phyloP scores from a whole-genome alignment of 1,284 basidiomycete species.

The Trichosporon asahii region DNA sequence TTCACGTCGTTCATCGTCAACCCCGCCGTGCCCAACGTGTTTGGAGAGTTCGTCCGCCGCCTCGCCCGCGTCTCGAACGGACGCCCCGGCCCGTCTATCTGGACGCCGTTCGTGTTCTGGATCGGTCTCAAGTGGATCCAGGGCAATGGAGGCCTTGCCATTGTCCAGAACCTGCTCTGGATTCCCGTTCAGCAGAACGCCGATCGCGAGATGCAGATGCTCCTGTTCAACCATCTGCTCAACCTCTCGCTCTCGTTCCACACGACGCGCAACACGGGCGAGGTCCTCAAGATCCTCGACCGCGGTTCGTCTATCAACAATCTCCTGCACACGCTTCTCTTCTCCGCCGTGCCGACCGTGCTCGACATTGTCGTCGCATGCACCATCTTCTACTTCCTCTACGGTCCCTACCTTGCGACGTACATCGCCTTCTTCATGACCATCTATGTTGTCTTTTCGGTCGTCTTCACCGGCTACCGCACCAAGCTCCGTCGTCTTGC shows the following conservation, averaged over 20 bases:
- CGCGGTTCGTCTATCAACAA: conserved; percentile 98
- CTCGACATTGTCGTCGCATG: conserved; percentile 94
- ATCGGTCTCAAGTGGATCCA: conserved; percentile 33
- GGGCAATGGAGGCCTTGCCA: conserved; percentile 62
- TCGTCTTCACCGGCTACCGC: conserved; percentile 75
- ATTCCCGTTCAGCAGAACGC: conserved; percentile 93
- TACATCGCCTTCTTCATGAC: conserved; percentile 79
- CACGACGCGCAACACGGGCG: conserved; percentile 91
- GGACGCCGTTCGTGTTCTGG: conserved; percentile 38
- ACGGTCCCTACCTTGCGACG: conserved; percentile 73
- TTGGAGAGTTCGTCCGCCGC: conserved; percentile 38
- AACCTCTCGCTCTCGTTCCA: conserved; percentile 89
- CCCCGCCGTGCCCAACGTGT: conserved; percentile 34
- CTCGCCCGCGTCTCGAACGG: conserved; percentile 27
- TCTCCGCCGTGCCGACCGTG: conserved; percentile 89
- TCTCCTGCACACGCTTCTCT: conserved; percentile 84
- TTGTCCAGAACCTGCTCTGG: conserved; percentile 92
- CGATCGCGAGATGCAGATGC: conserved; percentile 83
- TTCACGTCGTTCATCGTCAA: conserved; percentile 26
- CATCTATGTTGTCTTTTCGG: conserved; percentile 91
- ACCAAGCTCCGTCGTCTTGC: conserved; percentile 87
- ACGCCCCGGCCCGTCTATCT: conserved; percentile 17
- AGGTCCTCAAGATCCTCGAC: conserved; percentile 93
- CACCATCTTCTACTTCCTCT: conserved; percentile 77
- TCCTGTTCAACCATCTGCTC: conserved; percentile 89